Evolutionary conservation across 2,329 filamentous ascomycete genomes (phyloP).

Genomic region (Blastomyces gilchristii): DNA sequence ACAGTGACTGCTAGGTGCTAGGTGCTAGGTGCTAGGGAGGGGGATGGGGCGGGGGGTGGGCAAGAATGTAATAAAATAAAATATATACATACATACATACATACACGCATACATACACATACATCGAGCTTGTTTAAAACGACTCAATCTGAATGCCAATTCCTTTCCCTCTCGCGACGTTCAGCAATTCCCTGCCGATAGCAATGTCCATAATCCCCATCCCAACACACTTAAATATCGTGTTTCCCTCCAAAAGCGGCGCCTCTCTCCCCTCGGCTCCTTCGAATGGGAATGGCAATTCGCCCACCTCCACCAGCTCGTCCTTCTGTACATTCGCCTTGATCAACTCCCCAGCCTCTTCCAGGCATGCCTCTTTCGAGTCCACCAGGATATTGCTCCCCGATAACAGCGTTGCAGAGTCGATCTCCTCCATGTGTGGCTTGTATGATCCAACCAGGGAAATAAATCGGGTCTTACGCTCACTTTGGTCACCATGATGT

Average conservation of each 20-base stretch:
- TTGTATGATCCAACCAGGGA: conserved; percentile 46
- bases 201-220: conserved; percentile 43
- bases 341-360: conserved; percentile 40
- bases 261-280: background rate
- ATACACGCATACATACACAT: background rate
- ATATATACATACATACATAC: background rate
- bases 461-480: conserved; percentile 35
- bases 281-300: conserved; percentile 16
- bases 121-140: conserved; percentile 21
- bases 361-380: conserved; percentile 35
- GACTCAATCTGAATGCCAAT: conserved; percentile 30
- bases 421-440: conserved; percentile 44
- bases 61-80: background rate
- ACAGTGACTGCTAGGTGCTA: too few relatives aligned
- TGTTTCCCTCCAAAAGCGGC: conserved; percentile 25
- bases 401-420: conserved; percentile 35
- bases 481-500: conserved; percentile 22
- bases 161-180: conserved; percentile 25
- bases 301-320: conserved; percentile 36
- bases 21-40: too few relatives aligned
- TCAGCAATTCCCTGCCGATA: conserved; percentile 34
- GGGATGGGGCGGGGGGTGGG: too few relatives aligned
- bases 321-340: conserved; percentile 28
- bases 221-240: conserved; percentile 44
- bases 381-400: conserved; percentile 61